phyloP scores from a whole-genome alignment of 805 yeast genomes.

The Metschnikowia gelsemii region DNA sequence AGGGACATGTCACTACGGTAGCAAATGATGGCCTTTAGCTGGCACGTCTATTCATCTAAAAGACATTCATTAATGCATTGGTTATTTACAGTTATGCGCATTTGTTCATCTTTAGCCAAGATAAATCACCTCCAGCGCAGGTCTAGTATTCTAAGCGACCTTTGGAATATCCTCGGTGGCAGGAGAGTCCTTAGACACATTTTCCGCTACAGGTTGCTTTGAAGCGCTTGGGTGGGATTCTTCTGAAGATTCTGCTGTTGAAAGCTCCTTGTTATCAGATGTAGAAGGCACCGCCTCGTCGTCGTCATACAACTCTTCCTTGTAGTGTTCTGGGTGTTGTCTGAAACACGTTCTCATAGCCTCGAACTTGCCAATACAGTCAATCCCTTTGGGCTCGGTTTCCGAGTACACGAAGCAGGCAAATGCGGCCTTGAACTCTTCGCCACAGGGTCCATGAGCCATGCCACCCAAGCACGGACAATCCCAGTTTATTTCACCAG shows the following conservation, averaged over 20 bases:
- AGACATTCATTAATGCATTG: too few relatives aligned
- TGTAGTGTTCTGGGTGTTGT: constrained; percentile 86
- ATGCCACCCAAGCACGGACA: constrained; percentile 99
- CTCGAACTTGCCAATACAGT: constrained; percentile 87
- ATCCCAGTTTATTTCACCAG: constrained; percentile 99
- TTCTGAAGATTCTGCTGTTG: background rate
- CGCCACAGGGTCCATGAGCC: constrained; percentile 99
- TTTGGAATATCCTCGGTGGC: constrained; percentile 17
- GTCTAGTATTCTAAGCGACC: constrained; percentile 9
- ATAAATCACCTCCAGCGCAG: too few relatives aligned
- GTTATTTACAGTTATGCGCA: too few relatives aligned
- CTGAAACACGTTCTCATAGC: constrained; percentile 94
- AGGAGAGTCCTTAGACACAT: background rate
- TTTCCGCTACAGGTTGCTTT: background rate
- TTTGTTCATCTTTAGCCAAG: too few relatives aligned
- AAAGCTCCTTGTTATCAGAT: background rate
- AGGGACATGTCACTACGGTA: too few relatives aligned
- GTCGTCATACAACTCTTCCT: constrained; percentile 85
- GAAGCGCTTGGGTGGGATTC: too few relatives aligned
- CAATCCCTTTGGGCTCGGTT: constrained; percentile 94
- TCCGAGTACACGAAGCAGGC: constrained; percentile 92
- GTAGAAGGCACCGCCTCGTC: constrained; percentile 41
- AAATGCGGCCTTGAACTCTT: constrained; percentile 90
- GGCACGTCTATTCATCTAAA: too few relatives aligned
- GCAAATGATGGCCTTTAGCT: too few relatives aligned